Evolutionary conservation across 2,329 filamentous ascomycete species (phyloP).

Genomic region (Zelopaecilomyces penicillatus): DNA sequence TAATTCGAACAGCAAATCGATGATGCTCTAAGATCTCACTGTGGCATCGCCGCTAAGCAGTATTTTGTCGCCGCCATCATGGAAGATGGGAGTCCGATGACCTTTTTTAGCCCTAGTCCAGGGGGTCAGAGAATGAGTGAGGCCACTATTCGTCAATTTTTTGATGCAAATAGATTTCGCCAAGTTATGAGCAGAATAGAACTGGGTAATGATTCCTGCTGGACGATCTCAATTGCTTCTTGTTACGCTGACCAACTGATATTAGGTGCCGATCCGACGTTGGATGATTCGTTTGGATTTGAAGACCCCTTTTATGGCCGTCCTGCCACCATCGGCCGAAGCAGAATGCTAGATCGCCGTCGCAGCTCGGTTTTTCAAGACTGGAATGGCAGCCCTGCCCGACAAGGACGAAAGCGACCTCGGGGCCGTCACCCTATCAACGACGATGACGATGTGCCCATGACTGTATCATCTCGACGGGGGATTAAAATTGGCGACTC

Average conservation of each 20-base stretch:
- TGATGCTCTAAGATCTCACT: slow-evolving; percentile 42
- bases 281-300: slow-evolving; percentile 24
- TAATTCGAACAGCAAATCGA: slow-evolving; percentile 35
- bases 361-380: slow-evolving; percentile 24
- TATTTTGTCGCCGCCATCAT: slow-evolving; percentile 46
- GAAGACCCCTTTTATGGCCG: slow-evolving; percentile 18
- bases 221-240: background rate
- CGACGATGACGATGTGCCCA: slow-evolving; percentile 33
- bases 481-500: slow-evolving; percentile 46
- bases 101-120: slow-evolving; percentile 40
- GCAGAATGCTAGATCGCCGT: slow-evolving; percentile 21
- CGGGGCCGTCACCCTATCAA: slow-evolving; percentile 29
- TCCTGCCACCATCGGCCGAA: slow-evolving; percentile 17
- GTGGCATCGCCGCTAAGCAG: slow-evolving; percentile 40
- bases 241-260: background rate
- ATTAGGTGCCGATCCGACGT: slow-evolving; percentile 23
- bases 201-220: slow-evolving; percentile 24
- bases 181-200: slow-evolving; percentile 30
- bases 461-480: slow-evolving; percentile 31
- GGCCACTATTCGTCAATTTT: slow-evolving; percentile 35
- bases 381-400: slow-evolving; percentile 20
- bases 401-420: slow-evolving; percentile 22
- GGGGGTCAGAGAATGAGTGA: slow-evolving; percentile 26
- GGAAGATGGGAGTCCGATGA: slow-evolving; percentile 38
- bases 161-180: slow-evolving; percentile 35